These are phyloP conservation scores for Nicotiana undulata DNA, from an alignment of 257 asterid genomes.

Conservation along the genomic window DNA sequence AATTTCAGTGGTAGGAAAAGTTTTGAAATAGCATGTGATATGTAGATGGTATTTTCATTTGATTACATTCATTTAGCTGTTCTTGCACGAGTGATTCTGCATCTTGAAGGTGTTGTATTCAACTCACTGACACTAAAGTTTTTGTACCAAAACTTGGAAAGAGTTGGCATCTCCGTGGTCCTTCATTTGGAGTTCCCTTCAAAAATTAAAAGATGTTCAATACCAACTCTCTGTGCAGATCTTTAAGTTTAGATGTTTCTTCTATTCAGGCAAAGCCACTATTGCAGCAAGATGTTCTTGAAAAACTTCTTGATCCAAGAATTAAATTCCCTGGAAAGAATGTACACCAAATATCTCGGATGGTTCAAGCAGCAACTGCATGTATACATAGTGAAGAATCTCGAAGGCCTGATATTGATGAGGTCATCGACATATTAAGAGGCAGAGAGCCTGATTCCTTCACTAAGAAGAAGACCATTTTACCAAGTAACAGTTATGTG, in stretches of 20 bases:
- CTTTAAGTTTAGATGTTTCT: background rate
- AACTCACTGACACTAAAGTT: background rate
- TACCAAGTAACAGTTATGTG: constrained; percentile 14
- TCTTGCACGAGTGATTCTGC: background rate
- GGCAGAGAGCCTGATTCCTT: constrained; percentile 33
- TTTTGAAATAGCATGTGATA: background rate
- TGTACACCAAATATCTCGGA: constrained; percentile 26
- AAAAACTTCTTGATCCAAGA: constrained; percentile 47
- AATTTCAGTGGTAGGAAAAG: background rate
- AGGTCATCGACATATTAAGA: constrained; percentile 41
- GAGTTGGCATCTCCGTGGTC: background rate
- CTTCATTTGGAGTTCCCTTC: background rate
- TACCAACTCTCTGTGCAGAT: background rate
- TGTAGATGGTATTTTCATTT: background rate
- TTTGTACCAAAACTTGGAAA: background rate
- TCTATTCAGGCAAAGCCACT: constrained; percentile 58
- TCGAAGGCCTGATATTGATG: constrained; percentile 55
- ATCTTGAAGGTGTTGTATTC: background rate
- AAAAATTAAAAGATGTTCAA: background rate
- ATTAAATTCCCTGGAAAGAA: constrained; percentile 24
- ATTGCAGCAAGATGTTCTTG: constrained; percentile 45
- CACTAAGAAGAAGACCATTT: constrained; percentile 25
- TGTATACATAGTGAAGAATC: constrained; percentile 55
- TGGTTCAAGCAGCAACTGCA: constrained; percentile 60
- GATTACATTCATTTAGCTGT: background rate